Conservation (phyloP, 306 rosid genomes). For the Datisca glomerata region DNA sequence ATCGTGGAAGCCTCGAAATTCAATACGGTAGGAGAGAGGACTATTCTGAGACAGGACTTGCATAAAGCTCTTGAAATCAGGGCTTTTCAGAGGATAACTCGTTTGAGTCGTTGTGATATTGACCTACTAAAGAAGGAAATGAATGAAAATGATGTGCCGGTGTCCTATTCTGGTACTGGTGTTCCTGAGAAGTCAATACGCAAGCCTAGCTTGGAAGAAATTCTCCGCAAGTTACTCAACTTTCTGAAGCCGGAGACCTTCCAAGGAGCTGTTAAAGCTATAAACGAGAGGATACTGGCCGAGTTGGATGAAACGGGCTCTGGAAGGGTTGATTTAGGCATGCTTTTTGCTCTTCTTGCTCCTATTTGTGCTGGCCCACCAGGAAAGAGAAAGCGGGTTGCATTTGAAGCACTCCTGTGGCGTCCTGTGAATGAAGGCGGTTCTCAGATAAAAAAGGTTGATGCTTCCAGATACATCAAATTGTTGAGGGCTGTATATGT, state of each 20-base stretch:
- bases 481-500: conserved; percentile 67
- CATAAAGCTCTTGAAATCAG: conserved; percentile 65
- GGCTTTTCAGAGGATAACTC: conserved; percentile 78
- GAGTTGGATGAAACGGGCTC: conserved; percentile 66
- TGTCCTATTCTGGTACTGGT: conserved; percentile 83
- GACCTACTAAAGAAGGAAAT: conserved; percentile 83
- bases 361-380: conserved; percentile 79
- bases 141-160: conserved; percentile 67
- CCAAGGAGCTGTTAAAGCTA: conserved; percentile 91
- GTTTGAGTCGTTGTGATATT: conserved; percentile 78
- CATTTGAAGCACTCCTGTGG: conserved; percentile 89
- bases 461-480: conserved; percentile 57
- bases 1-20: conserved; percentile 57
- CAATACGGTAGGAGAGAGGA: conserved; percentile 62
- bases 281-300: conserved; percentile 87
- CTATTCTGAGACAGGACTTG: conserved; percentile 57
- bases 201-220: conserved; percentile 83
- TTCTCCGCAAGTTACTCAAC: conserved; percentile 61
- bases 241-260: conserved; percentile 91
- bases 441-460: conserved; percentile 46
- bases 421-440: conserved; percentile 86
- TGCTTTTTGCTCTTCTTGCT: conserved; percentile 84
- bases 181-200: conserved; percentile 83
- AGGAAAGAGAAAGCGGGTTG: conserved; percentile 78
- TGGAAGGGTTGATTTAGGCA: conserved; percentile 87